A percentile compares a stretch with the other conserved stretches of the same genome.
These are phyloP conservation scores for Solanum pimpinellifolium DNA, from an alignment of 257 asterid genomes.

Conservation along the genomic window DNA sequence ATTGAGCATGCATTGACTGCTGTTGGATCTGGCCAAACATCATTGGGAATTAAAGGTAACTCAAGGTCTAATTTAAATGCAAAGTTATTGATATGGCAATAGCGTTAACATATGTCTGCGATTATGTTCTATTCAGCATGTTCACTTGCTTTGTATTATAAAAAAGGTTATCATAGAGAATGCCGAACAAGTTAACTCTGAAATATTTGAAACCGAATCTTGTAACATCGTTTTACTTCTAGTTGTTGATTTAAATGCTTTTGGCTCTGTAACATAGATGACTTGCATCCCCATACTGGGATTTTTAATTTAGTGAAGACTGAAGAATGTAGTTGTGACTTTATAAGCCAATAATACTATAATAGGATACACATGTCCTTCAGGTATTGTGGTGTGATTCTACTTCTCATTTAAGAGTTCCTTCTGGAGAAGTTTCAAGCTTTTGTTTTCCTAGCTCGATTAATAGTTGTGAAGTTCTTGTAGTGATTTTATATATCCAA, in stretches of 20 bases:
- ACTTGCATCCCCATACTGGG: background rate
- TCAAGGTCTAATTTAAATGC: background rate
- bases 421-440: background rate
- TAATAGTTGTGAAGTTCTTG: background rate
- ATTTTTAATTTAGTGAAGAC: background rate
- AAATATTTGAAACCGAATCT: background rate
- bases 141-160: background rate
- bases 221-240: background rate
- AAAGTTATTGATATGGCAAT: background rate
- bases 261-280: background rate
- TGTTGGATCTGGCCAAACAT: slow-evolving; percentile 98
- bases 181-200: background rate
- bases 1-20: slow-evolving; percentile 98
- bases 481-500: background rate
- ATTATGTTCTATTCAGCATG: background rate
- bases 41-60: slow-evolving; percentile 92
- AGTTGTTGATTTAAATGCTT: background rate
- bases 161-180: background rate
- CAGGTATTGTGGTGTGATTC: background rate
- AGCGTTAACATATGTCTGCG: background rate
- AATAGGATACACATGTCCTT: background rate
- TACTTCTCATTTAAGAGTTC: background rate
- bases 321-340: background rate
- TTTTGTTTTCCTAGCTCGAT: background rate
- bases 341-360: background rate